phyloP scores from a whole-genome alignment of 495 filamentous ascomycete species.

The Cairneyella variabilis region DNA sequence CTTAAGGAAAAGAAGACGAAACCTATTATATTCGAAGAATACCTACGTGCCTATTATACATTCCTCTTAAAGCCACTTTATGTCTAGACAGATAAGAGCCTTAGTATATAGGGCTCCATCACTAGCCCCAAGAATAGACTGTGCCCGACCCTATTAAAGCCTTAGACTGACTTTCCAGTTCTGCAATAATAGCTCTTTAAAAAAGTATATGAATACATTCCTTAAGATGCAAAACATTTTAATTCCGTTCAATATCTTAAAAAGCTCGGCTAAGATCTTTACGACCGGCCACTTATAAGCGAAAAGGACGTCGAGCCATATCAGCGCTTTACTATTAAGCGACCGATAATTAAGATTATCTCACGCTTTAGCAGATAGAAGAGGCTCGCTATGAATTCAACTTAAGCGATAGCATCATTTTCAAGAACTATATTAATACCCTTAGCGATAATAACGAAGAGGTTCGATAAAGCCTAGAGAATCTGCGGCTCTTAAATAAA shows the following conservation, averaged over 20 bases:
- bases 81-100: conserved; percentile 32
- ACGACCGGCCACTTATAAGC: conserved; percentile 27
- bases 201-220: conserved; percentile 28
- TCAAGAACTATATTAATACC: conserved; percentile 32
- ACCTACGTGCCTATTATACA: conserved; percentile 32
- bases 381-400: conserved; percentile 27
- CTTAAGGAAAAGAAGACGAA: conserved; percentile 21
- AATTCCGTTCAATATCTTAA: conserved; percentile 23
- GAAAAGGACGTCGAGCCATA: conserved; percentile 34
- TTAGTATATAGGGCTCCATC: conserved; percentile 26
- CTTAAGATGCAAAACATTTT: conserved; percentile 12
- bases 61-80: conserved; percentile 32
- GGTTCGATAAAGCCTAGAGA: conserved; percentile 18
- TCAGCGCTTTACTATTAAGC: conserved; percentile 31
- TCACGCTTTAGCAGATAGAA: conserved; percentile 27
- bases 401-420: conserved; percentile 28
- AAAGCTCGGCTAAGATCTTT: conserved; percentile 23
- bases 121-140: conserved; percentile 25
- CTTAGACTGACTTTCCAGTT: conserved; percentile 30
- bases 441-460: conserved; percentile 24
- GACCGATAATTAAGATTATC: conserved; percentile 33
- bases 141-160: conserved; percentile 29
- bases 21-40: conserved; percentile 34
- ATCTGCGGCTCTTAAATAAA: conserved; percentile 18
- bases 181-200: conserved; percentile 22